phyloP scores from a whole-genome alignment of 371 early-diverging fungal genomes.

The Lichtheimia hyalospora region DNA sequence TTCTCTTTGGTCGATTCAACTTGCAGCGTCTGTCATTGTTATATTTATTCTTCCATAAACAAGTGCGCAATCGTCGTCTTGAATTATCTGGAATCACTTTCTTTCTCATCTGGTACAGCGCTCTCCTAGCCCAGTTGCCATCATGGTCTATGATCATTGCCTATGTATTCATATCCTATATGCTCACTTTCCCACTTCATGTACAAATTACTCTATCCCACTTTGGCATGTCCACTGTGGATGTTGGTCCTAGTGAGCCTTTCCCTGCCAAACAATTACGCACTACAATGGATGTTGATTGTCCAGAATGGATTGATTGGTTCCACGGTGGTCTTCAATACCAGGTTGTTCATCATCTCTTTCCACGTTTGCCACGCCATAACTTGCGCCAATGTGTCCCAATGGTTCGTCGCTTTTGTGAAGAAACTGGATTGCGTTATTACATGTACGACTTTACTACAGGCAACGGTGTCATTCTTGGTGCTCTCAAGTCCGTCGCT shows the following conservation, averaged over 20 bases:
- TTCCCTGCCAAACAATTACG: conserved; percentile 86
- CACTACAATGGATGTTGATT: conserved; percentile 97
- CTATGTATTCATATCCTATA: conserved; percentile 80
- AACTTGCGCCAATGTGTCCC: conserved; percentile 77
- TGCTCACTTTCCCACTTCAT: conserved; percentile 85
- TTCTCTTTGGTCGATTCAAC: conserved; percentile 92
- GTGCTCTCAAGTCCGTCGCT: conserved; percentile 68
- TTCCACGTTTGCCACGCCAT: conserved; percentile 91
- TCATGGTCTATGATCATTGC: conserved; percentile 59
- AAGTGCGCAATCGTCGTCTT: conserved; percentile 69
- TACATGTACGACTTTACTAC: conserved; percentile 71
- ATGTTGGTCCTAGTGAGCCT: conserved; percentile 69
- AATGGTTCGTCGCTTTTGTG: conserved; percentile 73
- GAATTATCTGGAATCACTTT: conserved; percentile 71
- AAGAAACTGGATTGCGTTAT: conserved; percentile 67
- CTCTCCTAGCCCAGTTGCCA: conserved; percentile 69
- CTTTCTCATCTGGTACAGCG: conserved; percentile 83
- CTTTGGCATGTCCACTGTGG: conserved; percentile 93
- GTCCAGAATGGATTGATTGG: conserved; percentile 94
- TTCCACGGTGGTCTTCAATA: conserved; percentile 97
- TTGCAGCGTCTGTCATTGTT: conserved; percentile 78
- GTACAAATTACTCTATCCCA: conserved; percentile 95
- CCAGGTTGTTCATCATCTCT: conserved; percentile 95
- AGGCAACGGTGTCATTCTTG: conserved; percentile 69
- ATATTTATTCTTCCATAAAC: conserved; percentile 59